Percentiles rank a stretch among this genome's conserved stretches.
Conservation (phyloP, 176 grass and related monocot species). For the Metroxylon sagu region DNA sequence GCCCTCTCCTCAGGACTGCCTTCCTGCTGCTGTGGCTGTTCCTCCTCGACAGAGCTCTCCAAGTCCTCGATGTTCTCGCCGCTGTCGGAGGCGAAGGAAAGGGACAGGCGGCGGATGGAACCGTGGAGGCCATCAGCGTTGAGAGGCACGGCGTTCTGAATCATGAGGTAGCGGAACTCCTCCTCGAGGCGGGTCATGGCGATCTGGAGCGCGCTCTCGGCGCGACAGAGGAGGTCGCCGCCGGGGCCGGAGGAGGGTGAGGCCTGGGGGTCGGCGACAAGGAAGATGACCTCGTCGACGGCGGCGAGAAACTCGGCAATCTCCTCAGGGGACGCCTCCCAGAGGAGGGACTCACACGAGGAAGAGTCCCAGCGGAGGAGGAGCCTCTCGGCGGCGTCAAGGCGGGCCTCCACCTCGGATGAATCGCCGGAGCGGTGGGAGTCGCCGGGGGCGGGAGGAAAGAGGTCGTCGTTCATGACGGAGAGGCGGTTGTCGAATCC, state of each 20-base stretch:
- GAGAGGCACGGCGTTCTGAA: slow-evolving; percentile 66
- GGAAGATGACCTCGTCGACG: not conserved
- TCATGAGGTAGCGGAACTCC: slow-evolving; percentile 70
- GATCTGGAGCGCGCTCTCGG: slow-evolving; percentile 47
- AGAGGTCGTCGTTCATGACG: slow-evolving; percentile 47
- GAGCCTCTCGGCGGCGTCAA: slow-evolving; percentile 58
- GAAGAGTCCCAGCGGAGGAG: slow-evolving; percentile 61
- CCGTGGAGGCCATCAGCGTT: slow-evolving; percentile 64
- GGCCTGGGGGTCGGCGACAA: slow-evolving; percentile 35
- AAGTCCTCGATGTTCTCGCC: slow-evolving; percentile 61
- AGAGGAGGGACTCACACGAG: slow-evolving; percentile 50
- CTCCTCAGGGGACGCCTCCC: slow-evolving; percentile 52
- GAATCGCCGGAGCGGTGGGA: not conserved
- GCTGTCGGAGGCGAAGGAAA: slow-evolving; percentile 38
- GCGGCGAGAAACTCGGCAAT: slow-evolving; percentile 18
- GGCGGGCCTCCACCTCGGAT: slow-evolving; percentile 6
- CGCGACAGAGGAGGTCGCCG: slow-evolving; percentile 4
- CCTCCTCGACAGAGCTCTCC: slow-evolving; percentile 74
- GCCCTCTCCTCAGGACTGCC: slow-evolving; percentile 14
- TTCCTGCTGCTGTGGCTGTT: slow-evolving; percentile 8
- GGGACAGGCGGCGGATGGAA: slow-evolving; percentile 80
- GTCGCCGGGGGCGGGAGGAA: slow-evolving; percentile 21
- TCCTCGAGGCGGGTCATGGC: slow-evolving; percentile 87
- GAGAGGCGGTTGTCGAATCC: slow-evolving; percentile 93
- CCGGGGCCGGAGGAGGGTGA: slow-evolving; percentile 3